Evolutionary conservation across 2,329 filamentous ascomycete species (phyloP), one percentile per base, ranked within the genome.

Genomic region (Trichoderma gracile): DNA sequence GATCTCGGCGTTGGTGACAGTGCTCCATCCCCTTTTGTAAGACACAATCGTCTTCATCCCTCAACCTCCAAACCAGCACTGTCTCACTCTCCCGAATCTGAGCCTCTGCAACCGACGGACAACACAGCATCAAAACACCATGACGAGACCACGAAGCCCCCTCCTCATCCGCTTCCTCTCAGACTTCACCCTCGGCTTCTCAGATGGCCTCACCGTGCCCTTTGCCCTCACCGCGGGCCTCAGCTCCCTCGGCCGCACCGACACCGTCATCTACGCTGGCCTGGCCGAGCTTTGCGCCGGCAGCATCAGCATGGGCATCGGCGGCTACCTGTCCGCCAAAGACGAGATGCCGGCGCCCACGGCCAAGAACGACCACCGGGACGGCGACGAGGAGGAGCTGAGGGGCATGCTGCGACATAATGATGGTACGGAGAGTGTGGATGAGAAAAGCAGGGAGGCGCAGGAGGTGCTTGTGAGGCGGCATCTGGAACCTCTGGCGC

Each of bases 211-310:
- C 66, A 92, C 89, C 0, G 89, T 92, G 0, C 89, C 89, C 0
- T 92, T 92, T 71, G 89, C 90, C 19, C 78, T 92, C 19, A 91
- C 88, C 0, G 89, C 89, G 1, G 89, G 89, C 3, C 79, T 92
- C 4, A 85, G 83, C 21, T 83, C 83, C 3, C 77, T 89, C 5
- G 86, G 86, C 3, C 80, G 83, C 62, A 84, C 85, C 15, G 82
- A 84, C 63, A 85, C 86, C 0, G 85, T 89, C 61, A 84, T 93
- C 23, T 85, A 86, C 45, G 89, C 87, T 2, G 89, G 89, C 0
- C 76, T 90, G 30, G 89, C 89, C 0, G 89, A 92, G 73, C 79
- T 91, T 45, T 88, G 89, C 66, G 87, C 88, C 0, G 89, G 89
- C 2, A 85, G 86, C 53, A 90, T 92, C 66, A 89, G 86, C 52